Base-by-base conservation (phyloP, 176 grass and related monocot species). In the Chrysopogon serrulatus region DNA sequence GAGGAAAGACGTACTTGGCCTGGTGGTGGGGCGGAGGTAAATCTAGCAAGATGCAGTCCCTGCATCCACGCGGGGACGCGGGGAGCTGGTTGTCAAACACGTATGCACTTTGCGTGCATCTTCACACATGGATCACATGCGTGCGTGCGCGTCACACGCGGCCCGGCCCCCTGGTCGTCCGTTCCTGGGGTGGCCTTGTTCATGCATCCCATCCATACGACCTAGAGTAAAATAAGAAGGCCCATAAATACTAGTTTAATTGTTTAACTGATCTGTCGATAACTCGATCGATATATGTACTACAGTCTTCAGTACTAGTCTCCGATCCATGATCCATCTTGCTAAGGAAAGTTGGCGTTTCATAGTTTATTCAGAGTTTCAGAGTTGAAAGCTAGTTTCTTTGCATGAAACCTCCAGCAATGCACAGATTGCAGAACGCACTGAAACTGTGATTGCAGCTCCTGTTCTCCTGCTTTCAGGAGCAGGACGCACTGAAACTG, bases 81-180 rank as follows among this genome's bases (percentile, higher is more conserved):
- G 11, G 3, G n/a, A 41, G 17, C 27, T n/a, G 34, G 35, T 60
- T 41, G 27, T 43, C 24, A 30, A 42, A 41, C 75, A 78, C 56
- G 36, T 63, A 63, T 31, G 39, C 75, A 12, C 56, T 78, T 78
- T 40, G 36, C 76, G 76, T 78, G 40, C 41, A 45, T 79, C 60
- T 79, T 47, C 60, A 79, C 60, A 79, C 77, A 65, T 65, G 77
- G 77, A 79, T 42, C 74, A 77, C 74, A 61, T 37, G 73, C 73
- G 48, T 16, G 42, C 68, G 41, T 30, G 70, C 70, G 23, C 34
- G 21, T 42, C 70, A 31, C 42, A 48, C 70, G 43, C 44, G 14
- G 16, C 68, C 10, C 18, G 18, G 2, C 21, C 69, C 28, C 1
- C 30, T 31, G 71, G 21, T 73, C 43, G 8, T 48, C 26, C 43